Conservation (phyloP, 805 yeast species). For the Ogataea corticis region DNA sequence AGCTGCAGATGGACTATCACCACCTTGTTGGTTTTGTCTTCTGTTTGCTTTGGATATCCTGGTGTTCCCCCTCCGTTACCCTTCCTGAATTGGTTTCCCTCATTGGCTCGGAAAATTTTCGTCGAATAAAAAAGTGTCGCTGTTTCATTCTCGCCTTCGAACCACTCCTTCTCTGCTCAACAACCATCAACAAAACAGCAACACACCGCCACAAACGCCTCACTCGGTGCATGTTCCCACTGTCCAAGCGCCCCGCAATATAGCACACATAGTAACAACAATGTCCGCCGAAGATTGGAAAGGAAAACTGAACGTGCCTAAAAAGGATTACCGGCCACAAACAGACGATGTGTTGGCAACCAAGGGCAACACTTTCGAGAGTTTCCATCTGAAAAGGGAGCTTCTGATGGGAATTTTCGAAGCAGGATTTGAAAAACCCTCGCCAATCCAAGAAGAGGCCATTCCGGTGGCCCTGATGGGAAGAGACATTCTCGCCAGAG, state of each 20-base stretch:
- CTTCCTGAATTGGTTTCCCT: too few species aligned
- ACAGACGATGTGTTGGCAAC: constrained; percentile 94
- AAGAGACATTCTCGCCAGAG: constrained; percentile 94
- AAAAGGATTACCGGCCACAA: constrained; percentile 89
- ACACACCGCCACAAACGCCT: not conserved
- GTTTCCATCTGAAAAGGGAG: constrained; percentile 87
- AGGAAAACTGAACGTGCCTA: constrained; percentile 68
- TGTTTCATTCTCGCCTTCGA: not conserved
- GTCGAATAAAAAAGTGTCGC: constrained; percentile 1
- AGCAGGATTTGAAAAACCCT: constrained; percentile 97
- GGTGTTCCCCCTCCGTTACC: too few species aligned
- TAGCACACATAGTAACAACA: constrained; percentile 4
- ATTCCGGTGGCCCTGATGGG: constrained; percentile 96
- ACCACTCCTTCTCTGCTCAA: too few species aligned
- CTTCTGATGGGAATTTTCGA: constrained; percentile 97
- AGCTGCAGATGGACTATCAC: too few species aligned
- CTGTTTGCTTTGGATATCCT: too few species aligned
- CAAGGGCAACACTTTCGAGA: constrained; percentile 89
- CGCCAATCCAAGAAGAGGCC: constrained; percentile 96
- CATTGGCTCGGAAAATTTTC: constrained; percentile 1
- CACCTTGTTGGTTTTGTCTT: too few species aligned
- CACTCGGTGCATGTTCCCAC: constrained; percentile 3
- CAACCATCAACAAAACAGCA: not conserved
- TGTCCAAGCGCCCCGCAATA: not conserved
- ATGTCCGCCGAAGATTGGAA: constrained; percentile 64